Evolutionary conservation across 2,329 filamentous ascomycete genomes (phyloP).

Genomic region (Hortaea sp.): DNA sequence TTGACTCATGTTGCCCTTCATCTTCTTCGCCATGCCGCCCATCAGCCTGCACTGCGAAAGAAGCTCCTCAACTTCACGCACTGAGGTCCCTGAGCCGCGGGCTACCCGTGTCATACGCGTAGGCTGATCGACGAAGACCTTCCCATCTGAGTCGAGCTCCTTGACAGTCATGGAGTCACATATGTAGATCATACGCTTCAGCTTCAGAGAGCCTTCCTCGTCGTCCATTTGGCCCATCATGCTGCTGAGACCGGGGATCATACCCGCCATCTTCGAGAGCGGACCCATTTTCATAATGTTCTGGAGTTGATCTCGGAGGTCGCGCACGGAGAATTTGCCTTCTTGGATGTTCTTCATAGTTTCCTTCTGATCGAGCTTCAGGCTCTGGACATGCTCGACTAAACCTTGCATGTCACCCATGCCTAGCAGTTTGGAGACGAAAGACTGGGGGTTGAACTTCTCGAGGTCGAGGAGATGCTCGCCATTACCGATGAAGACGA

Average conservation of each 20-base stretch:
- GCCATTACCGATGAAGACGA: conserved; percentile 95
- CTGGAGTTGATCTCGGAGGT: conserved; percentile 85
- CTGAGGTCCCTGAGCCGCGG: conserved; percentile 77
- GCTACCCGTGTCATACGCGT: conserved; percentile 88
- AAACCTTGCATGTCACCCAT: conserved; percentile 96
- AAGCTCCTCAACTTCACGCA: conserved; percentile 88
- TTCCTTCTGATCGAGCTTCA: conserved; percentile 95
- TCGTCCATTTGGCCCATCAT: conserved; percentile 97
- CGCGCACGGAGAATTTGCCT: conserved; percentile 89
- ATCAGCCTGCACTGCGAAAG: conserved; percentile 99
- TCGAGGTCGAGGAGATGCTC: conserved; percentile 96
- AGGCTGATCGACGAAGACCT: conserved; percentile 85
- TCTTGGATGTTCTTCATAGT: conserved; percentile 98
- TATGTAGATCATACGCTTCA: conserved; percentile 98
- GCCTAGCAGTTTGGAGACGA: conserved; percentile 84
- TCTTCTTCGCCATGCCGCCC: conserved; percentile 98
- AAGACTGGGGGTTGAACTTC: conserved; percentile 82
- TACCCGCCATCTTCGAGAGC: conserved; percentile 91
- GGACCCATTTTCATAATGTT: conserved; percentile 99
- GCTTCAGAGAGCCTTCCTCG: conserved; percentile 83
- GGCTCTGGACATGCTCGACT: conserved; percentile 89
- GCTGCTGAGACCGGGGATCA: conserved; percentile 91
- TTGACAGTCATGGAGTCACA: conserved; percentile 97
- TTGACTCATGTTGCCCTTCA: conserved; percentile 95
- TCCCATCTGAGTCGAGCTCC: conserved; percentile 90